phyloP scores from a whole-genome alignment of 2,329 filamentous ascomycete genomes.

The Claviceps sp. region DNA sequence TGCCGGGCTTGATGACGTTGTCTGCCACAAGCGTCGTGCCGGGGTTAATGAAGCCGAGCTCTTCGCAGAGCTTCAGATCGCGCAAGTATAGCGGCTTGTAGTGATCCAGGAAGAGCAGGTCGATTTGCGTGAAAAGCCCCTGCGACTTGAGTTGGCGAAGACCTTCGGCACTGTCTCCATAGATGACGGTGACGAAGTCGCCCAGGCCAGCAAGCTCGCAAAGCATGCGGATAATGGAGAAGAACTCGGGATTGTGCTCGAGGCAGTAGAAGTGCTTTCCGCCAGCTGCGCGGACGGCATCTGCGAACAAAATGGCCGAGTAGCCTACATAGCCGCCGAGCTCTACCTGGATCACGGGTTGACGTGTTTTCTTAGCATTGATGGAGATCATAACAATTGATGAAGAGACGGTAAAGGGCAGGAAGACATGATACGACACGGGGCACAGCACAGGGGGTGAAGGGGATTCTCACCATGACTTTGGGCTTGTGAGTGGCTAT shows the following conservation, averaged over 20 bases:
- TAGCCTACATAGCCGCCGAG: slow-evolving; percentile 74
- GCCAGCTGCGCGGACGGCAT: slow-evolving; percentile 48
- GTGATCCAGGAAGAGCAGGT: slow-evolving; percentile 69
- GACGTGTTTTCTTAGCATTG: background rate
- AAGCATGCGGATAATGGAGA: slow-evolving; percentile 53
- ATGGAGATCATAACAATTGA: too few relatives aligned
- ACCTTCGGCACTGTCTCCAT: slow-evolving; percentile 55
- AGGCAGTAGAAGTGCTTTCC: slow-evolving; percentile 57
- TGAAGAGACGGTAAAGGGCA: too few relatives aligned
- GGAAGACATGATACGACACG: background rate
- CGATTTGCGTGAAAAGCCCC: slow-evolving; percentile 44
- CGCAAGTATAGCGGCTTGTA: slow-evolving; percentile 63
- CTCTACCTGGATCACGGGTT: slow-evolving; percentile 35
- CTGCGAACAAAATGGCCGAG: slow-evolving; percentile 63
- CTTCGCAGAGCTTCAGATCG: slow-evolving; percentile 66
- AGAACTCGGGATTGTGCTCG: slow-evolving; percentile 63
- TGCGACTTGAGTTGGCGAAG: slow-evolving; percentile 44
- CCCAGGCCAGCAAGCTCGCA: slow-evolving; percentile 61
- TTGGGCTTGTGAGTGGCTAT: slow-evolving; percentile 54
- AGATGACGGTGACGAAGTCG: slow-evolving; percentile 54
- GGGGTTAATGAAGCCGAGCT: slow-evolving; percentile 47
- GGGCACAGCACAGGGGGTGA: background rate
- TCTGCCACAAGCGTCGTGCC: slow-evolving; percentile 55
- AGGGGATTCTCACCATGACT: slow-evolving; percentile 34
- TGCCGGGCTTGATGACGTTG: slow-evolving; percentile 59